Base-by-base conservation (phyloP, 768 basidiomycete species). In the Kwoniella europaea region DNA sequence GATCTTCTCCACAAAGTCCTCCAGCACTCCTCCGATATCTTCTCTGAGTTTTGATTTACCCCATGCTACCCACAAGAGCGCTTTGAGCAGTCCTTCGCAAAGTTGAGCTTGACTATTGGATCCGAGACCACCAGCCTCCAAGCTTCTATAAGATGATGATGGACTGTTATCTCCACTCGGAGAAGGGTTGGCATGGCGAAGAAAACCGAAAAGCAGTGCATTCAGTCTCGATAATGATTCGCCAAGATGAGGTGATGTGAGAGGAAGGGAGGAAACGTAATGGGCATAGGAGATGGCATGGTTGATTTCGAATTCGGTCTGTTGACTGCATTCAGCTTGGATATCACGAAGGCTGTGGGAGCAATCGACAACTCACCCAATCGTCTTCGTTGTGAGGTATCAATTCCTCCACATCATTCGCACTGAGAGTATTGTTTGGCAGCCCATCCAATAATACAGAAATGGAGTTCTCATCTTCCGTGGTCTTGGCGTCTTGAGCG, bases 231-330 rank as follows among this genome's bases (percentile, higher is more conserved):
- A 65, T 4, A 82, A 61, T 6, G 74, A 55, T 43, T 67, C 20
- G 10, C 63, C 44, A 1, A 82, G 69, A 20, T 74, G 61, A 3
- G 66, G 50, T 1, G 79, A 74, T 3, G 50, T 27, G 5, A 68
- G 22, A 4, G 79, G 74, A 2, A 82, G 76, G 20, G 78, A 74
- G 16, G 74, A 64, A 18, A 79, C 78, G 65, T 82, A 82, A 59
- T 77, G 78, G 16, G 79, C 77, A 55, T 78, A 82, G 7, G 81
- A 82, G 67, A 81, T 79, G 4, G 77, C 78, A 68, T 79, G 76
- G 58, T 82, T 80, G 68, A 77, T 67, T 52, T 79, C 74, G 64
- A 75, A 79, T 27, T 79, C 77, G 41, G 42, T 73, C 80, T 82
- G 35, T 44, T 46, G 12, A 7, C 10, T 56, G 9, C n/a, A 22